Conservation (phyloP, 202 grass and related monocot species). For the Panicum virgatum region DNA sequence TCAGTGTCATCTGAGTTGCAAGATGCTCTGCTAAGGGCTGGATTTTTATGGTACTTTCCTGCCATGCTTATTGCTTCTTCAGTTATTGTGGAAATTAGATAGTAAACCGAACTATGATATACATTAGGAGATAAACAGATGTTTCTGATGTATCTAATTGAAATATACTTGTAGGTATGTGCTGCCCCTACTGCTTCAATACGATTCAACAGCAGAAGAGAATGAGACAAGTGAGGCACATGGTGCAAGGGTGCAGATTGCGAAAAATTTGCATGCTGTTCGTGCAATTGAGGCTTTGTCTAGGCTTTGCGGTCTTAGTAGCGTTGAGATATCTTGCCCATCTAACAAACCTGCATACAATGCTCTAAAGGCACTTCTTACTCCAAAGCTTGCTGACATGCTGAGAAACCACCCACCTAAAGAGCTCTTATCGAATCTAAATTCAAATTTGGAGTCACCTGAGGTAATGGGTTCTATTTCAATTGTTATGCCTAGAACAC, state of each 20-base stretch:
- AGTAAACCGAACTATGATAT: constrained; percentile 22
- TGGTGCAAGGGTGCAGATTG: constrained; percentile 97
- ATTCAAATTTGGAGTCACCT: constrained; percentile 95
- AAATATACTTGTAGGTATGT: constrained; percentile 70
- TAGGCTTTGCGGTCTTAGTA: constrained; percentile 71
- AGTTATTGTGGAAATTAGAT: constrained; percentile 24
- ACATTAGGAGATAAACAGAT: constrained; percentile 20
- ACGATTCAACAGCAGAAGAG: constrained; percentile 96
- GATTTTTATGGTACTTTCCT: constrained; percentile 85
- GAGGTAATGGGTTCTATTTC: constrained; percentile 66
- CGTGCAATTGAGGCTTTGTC: constrained; percentile 80
- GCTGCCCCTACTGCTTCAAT: constrained; percentile 89
- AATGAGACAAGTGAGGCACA: constrained; percentile 67
- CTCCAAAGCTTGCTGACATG: constrained; percentile 91
- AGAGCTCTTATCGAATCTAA: constrained; percentile 84
- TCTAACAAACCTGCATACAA: constrained; percentile 67
- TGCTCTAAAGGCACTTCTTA: constrained; percentile 87
- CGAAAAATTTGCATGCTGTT: constrained; percentile 90
- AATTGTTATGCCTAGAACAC: constrained; percentile 22
- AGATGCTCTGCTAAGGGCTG: constrained; percentile 76
- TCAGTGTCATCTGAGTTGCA: constrained; percentile 80
- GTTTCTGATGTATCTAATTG: constrained; percentile 30
- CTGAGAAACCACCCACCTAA: constrained; percentile 65
- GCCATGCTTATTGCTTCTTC: constrained; percentile 24
- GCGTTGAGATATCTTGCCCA: constrained; percentile 52